Percentiles rank a stretch among this genome's conserved stretches.
Conservation (phyloP, 2,329 filamentous ascomycete genomes). For the Canariomyces notabilis region DNA sequence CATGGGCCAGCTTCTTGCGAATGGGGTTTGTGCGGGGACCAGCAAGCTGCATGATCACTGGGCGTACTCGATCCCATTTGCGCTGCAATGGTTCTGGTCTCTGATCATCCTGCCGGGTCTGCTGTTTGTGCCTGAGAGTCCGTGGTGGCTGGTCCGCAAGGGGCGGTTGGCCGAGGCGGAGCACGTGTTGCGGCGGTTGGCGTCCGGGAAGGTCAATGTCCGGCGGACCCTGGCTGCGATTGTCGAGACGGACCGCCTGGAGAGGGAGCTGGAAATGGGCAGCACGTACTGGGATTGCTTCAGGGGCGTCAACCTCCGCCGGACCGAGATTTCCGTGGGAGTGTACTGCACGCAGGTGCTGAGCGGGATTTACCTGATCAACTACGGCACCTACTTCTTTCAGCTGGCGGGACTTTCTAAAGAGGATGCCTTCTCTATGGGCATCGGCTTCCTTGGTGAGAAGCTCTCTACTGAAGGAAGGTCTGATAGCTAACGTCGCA, state of each 20-base stretch:
- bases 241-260: slow-evolving; percentile 42
- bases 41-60: slow-evolving; percentile 30
- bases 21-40: slow-evolving; percentile 36
- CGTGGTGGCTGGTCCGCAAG: slow-evolving; percentile 35
- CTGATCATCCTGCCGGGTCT: slow-evolving; percentile 31
- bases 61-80: slow-evolving; percentile 29
- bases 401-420: too few species aligned
- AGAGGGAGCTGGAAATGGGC: slow-evolving; percentile 37
- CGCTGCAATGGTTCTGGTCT: slow-evolving; percentile 37
- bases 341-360: slow-evolving; percentile 38
- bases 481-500: too few species aligned
- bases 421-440: slow-evolving; percentile 38
- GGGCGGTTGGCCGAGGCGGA: slow-evolving; percentile 30
- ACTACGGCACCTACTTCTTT: too few species aligned
- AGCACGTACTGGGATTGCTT: slow-evolving; percentile 43
- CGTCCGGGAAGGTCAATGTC: slow-evolving; percentile 32
- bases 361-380: too few species aligned
- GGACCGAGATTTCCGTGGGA: slow-evolving; percentile 42
- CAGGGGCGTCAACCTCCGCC: slow-evolving; percentile 41
- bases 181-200: slow-evolving; percentile 15
- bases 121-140: slow-evolving; percentile 35
- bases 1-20: slow-evolving; percentile 39
- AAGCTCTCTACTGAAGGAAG: too few species aligned
- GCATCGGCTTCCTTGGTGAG: too few species aligned
- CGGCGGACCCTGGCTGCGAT: slow-evolving; percentile 36